Percentiles rank a stretch among this genome's conserved stretches.
These are phyloP conservation scores for Breviolum minutum DNA, from an alignment of 73 alveolate genomes.

Conservation along the genomic window DNA sequence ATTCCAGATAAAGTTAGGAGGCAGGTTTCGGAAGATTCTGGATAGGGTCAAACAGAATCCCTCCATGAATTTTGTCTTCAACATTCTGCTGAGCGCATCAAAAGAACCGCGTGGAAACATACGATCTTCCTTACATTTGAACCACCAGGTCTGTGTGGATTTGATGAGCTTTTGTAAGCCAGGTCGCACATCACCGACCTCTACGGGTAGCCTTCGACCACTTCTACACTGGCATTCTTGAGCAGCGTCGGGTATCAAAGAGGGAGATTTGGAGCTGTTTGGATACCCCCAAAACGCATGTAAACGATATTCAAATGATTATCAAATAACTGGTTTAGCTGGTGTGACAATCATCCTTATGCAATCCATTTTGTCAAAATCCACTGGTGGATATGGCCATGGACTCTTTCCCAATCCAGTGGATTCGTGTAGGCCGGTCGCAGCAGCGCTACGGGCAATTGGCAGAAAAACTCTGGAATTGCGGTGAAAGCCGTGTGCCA, in stretches of 20 bases:
- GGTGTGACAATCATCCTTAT: not conserved
- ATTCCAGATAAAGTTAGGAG: too few relatives aligned
- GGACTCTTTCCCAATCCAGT: too few relatives aligned
- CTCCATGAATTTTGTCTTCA: not conserved
- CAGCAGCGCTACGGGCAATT: not conserved
- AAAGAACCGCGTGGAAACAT: not conserved
- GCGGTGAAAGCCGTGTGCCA: constrained; percentile 8
- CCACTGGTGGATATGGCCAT: too few relatives aligned
- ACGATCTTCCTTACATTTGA: not conserved
- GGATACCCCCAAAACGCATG: not conserved
- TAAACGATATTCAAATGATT: not conserved
- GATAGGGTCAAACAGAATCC: not conserved
- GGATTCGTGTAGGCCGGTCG: not conserved
- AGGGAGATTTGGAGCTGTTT: not conserved
- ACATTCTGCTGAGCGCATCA: not conserved
- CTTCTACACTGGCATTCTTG: not conserved
- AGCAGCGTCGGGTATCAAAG: constrained; percentile 33
- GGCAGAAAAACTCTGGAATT: not conserved
- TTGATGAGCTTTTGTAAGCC: not conserved
- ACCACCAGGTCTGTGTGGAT: not conserved
- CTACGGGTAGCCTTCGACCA: constrained; percentile 2
- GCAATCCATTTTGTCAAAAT: not conserved
- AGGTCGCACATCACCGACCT: constrained; percentile 12
- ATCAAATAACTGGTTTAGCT: not conserved
- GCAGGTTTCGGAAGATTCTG: not conserved